Percentiles rank a stretch among this genome's conserved stretches.
phyloP scores from a whole-genome alignment of 345 rosid species.

The Eucalyptus curtisii region DNA sequence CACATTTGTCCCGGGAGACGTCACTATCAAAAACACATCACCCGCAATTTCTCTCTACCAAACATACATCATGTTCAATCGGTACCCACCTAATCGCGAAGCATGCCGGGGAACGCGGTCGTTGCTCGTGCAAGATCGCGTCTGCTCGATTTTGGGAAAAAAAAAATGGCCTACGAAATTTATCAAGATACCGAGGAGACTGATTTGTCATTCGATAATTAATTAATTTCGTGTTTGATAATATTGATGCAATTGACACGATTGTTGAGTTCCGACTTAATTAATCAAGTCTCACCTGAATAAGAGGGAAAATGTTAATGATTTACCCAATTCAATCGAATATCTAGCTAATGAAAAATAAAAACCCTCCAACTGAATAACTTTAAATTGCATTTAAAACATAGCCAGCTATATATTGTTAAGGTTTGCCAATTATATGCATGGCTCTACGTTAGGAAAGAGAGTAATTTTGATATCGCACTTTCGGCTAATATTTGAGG shows the following conservation, averaged over 20 bases:
- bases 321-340: not conserved
- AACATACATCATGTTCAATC: not conserved
- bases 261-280: accelerated
- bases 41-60: not conserved
- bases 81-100: not conserved
- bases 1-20: not conserved
- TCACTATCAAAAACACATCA: not conserved
- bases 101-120: not conserved
- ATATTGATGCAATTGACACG: accelerated
- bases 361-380: not conserved
- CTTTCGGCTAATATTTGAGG: not conserved
- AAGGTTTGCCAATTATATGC: not conserved
- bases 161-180: not conserved
- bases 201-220: accelerated
- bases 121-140: not conserved
- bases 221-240: accelerated
- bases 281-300: not conserved
- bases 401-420: not conserved
- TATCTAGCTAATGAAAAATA: not conserved
- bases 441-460: not conserved
- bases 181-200: accelerated
- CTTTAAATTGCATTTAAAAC: not conserved
- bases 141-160: not conserved
- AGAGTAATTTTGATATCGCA: not conserved
- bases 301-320: not conserved